Base-by-base conservation (phyloP, 768 basidiomycete species). In the Podaxis pistillaris region DNA sequence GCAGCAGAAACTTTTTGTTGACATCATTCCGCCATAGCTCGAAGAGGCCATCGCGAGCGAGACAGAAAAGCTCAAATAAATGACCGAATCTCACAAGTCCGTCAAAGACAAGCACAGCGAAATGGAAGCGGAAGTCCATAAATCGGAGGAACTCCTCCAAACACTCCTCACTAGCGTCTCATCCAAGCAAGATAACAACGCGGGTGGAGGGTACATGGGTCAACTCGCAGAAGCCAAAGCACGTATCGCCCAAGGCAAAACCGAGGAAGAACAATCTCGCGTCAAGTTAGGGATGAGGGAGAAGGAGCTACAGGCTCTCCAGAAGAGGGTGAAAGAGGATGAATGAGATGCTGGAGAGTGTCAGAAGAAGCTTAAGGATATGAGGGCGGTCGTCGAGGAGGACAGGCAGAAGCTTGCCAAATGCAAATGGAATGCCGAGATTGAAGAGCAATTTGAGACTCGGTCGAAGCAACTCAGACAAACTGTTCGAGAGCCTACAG, bases 151-250 rank as follows among this genome's bases (percentile, higher is more conserved):
- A 68, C 89, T 98, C n/a, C 82, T 98, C 0, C 96, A 98, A 73
- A 93, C 94, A 0, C 86, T 98, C 19, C 81, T 96, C 52, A 98
- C 96, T 0, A 97, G 97, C 49, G 85, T 98, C 9, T 87, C 94
- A 1, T 89, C 91, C 3, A 81, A 78, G 44, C 82, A 82, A 56
- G 74, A 80, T 28, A 86, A 84, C 62, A 87, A 86, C 44, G 83
- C 86, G 17, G 84, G 86, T 9, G 94, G 95, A 2, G 97, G 97
- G 0, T 98, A 98, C 74, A 90, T 98, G 87, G 97, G 95, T 19
- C 96, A 98, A 72, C 84, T 99, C 46, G 91, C 95, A 0, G 88
- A 93, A 13, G 92, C 95, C 0, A 87, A 87, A 67, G 85, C 85
- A 1, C 85, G 86, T 2, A 75, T 90, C 0, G 87, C 94, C 0